Conservation (phyloP, 192 early-diverging fungal genomes). For the Dimargaris cristalligena region DNA sequence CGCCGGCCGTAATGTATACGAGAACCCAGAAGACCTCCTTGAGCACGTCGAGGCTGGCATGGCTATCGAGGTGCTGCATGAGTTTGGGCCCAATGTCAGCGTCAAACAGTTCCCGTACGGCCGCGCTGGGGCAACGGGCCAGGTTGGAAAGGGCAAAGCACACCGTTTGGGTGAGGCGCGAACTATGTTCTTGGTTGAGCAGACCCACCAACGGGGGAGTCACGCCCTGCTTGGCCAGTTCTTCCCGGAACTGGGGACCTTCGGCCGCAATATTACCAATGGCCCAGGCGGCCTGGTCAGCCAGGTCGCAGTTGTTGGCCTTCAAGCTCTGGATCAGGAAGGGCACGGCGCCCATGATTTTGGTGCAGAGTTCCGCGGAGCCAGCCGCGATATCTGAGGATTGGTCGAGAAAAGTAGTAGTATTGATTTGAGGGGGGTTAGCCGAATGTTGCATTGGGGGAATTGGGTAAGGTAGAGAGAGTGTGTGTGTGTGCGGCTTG, state of each 20-base stretch:
- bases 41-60: constrained; percentile 28
- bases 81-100: constrained; percentile 27
- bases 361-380: constrained; percentile 25
- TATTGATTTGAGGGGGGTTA: background rate
- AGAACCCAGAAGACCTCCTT: constrained; percentile 52
- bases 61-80: constrained; percentile 26
- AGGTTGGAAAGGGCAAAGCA: constrained; percentile 62
- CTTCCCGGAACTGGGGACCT: constrained; percentile 48
- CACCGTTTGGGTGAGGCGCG: constrained; percentile 36
- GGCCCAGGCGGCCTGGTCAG: constrained; percentile 82
- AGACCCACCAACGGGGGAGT: constrained; percentile 55
- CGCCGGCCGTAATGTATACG: constrained; percentile 38
- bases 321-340: constrained; percentile 28
- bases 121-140: constrained; percentile 39
- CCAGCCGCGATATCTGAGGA: constrained; percentile 24
- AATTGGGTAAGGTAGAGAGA: too few species aligned
- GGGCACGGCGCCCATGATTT: constrained; percentile 27
- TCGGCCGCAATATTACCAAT: constrained; percentile 92
- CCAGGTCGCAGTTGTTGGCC: constrained; percentile 31
- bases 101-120: constrained; percentile 32
- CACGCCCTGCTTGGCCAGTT: constrained; percentile 56
- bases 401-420: background rate
- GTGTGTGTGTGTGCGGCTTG: too few species aligned
- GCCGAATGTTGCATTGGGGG: too few species aligned
- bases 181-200: constrained; percentile 37